Evolutionary conservation across 2,329 filamentous ascomycete species (phyloP).

Genomic region (Colletotrichum sp.): DNA sequence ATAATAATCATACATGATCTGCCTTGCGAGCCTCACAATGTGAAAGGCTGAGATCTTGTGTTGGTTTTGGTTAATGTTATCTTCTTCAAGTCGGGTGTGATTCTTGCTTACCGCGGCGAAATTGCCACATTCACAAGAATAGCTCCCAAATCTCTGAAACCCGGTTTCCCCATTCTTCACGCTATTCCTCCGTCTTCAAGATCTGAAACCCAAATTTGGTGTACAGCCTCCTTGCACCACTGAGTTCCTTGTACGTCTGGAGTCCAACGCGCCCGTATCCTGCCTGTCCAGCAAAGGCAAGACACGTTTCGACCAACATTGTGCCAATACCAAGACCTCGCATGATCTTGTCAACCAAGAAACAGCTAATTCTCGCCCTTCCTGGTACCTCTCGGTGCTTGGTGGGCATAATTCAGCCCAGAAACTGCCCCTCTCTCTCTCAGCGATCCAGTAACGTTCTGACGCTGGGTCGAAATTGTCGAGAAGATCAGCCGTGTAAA

Average conservation of each 20-base stretch:
- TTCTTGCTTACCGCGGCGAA: neutral
- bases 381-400: conserved; percentile 8
- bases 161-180: neutral
- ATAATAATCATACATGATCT: neutral
- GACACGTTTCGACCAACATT: conserved; percentile 17
- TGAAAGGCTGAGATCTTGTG: neutral
- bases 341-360: conserved; percentile 26
- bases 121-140: neutral
- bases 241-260: conserved; percentile 21
- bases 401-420: conserved; percentile 28
- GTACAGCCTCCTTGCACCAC: conserved; percentile 24
- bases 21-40: neutral
- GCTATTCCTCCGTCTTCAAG: neutral
- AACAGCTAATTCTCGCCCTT: conserved; percentile 26
- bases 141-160: neutral
- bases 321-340: conserved; percentile 25
- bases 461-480: conserved; percentile 23
- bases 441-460: conserved; percentile 32
- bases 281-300: conserved; percentile 23
- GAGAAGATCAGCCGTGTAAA: conserved; percentile 28
- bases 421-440: conserved; percentile 25
- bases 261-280: conserved; percentile 24
- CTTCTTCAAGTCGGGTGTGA: neutral
- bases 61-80: neutral
- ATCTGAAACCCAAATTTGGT: conserved; percentile 23